Evolutionary conservation across 768 basidiomycete genomes (phyloP).

Genomic region (Trametes coccinea): DNA sequence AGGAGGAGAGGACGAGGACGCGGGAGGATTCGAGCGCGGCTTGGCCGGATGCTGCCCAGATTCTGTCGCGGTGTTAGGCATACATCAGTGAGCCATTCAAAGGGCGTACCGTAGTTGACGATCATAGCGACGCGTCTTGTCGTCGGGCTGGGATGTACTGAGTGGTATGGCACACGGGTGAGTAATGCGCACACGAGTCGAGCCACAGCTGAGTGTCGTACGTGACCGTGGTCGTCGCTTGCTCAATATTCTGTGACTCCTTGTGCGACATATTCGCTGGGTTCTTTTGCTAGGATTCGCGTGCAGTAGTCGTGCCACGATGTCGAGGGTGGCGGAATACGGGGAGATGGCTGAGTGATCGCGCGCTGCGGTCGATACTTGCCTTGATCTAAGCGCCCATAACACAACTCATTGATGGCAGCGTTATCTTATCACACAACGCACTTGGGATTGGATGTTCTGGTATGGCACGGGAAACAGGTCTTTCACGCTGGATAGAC

Average conservation of each 20-base stretch:
- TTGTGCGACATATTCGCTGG: too few relatives aligned
- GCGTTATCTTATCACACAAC: too few relatives aligned
- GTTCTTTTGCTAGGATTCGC: too few relatives aligned
- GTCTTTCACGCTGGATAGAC: too few relatives aligned
- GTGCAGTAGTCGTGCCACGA: too few relatives aligned
- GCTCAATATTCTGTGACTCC: conserved; percentile 50
- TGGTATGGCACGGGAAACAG: too few relatives aligned
- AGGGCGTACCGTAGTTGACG: conserved; percentile 80
- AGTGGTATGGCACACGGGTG: background rate
- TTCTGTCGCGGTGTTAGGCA: conserved; percentile 21
- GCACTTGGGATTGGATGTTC: too few relatives aligned
- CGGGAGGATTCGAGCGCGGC: conserved; percentile 81
- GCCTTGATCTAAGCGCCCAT: too few relatives aligned
- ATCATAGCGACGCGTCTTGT: conserved; percentile 90
- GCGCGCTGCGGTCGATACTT: too few relatives aligned
- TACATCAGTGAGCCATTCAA: background rate
- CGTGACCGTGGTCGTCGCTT: conserved; percentile 44
- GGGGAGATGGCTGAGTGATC: too few relatives aligned
- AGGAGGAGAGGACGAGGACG: conserved; percentile 77
- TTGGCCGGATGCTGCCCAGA: conserved; percentile 96
- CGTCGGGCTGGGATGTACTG: conserved; percentile 68
- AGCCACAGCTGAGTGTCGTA: conserved; percentile 23
- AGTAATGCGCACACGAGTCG: conserved; percentile 4
- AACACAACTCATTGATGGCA: too few relatives aligned
- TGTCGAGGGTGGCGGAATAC: too few relatives aligned